Base-by-base conservation (phyloP, 495 filamentous ascomycete genomes). In the Penicillium paradoxum region DNA sequence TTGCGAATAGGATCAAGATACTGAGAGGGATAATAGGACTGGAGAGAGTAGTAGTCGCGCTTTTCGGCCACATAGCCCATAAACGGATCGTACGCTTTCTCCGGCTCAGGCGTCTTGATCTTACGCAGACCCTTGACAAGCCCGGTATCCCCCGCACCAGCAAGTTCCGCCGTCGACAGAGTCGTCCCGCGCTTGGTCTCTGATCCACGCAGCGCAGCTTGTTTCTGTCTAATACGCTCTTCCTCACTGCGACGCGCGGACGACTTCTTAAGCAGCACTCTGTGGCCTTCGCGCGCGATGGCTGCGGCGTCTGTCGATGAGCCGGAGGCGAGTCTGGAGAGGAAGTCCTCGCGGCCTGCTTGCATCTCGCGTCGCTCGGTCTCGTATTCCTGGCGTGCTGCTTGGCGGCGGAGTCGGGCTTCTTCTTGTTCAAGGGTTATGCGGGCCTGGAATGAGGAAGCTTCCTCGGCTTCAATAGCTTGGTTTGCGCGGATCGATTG, bases 21-120 rank as follows among this genome's bases (percentile, higher is more conserved):
- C 10, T 76, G 69, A 37, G 79, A 77, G 19, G 80, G 76, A 53
- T 96, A 95, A 36, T 78, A 70, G 19, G 81, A 70, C 59, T 79
- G 81, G n/a, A 91, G 59, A 15, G 77, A 70, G 63, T 86, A 93
- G 60, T 90, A 83, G 59, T 87, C 79, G 29, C 82, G 82, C 55
- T 74, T 72, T 45, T 88, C 79, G 17, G 80, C 78, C 6, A 73
- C 61, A 48, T 89, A 57, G 0, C 89, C 92, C 6, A 83, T 89
- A 62, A 96, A 93, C 2, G 92, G 87, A 77, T 97, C 91, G 66
- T 93, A 97, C 2, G 88, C 83, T 53, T 85, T 83, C 62, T 87
- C 84, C n/a, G 76, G 78, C 46, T 78, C 78, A 2, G 83, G 72
- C 14, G 73, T 76, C 45, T 76, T 69, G 55, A 79, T 70, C 60